phyloP scores from a whole-genome alignment of 371 early-diverging fungal species.

The Haplosporangium sp. region DNA sequence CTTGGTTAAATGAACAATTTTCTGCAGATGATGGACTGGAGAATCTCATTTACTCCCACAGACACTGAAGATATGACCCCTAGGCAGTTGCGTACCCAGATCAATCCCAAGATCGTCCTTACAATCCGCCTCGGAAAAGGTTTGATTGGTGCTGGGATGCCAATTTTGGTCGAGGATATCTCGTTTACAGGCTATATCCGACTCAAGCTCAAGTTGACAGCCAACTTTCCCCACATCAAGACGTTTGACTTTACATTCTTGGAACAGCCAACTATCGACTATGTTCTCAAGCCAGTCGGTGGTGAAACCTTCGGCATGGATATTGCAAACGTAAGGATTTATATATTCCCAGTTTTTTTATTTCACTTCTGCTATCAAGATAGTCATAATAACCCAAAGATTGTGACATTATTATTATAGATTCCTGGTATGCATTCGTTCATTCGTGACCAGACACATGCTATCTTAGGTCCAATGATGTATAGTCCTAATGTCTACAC shows the following conservation, averaged over 20 bases:
- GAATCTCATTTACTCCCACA: conserved; percentile 89
- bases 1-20: too few species aligned
- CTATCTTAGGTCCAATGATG: conserved; percentile 84
- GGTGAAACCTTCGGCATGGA: conserved; percentile 89
- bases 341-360: too few species aligned
- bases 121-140: conserved; percentile 92
- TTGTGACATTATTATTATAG: conserved; percentile 42
- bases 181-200: conserved; percentile 87
- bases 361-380: too few species aligned
- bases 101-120: conserved; percentile 95
- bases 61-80: conserved; percentile 76
- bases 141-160: conserved; percentile 88
- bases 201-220: conserved; percentile 84
- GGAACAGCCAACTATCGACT: conserved; percentile 92
- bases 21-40: conserved; percentile 90
- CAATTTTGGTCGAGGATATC: conserved; percentile 93
- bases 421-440: conserved; percentile 86
- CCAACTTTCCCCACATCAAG: conserved; percentile 90
- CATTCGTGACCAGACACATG: conserved; percentile 83
- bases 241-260: conserved; percentile 89
- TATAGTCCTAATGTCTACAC: conserved; percentile 87
- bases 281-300: conserved; percentile 92
- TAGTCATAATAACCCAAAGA: background rate
- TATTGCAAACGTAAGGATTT: conserved; percentile 72
- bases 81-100: conserved; percentile 67